phyloP scores from a whole-genome alignment of 2,329 filamentous ascomycete genomes.

The Botryotinia calthae region DNA sequence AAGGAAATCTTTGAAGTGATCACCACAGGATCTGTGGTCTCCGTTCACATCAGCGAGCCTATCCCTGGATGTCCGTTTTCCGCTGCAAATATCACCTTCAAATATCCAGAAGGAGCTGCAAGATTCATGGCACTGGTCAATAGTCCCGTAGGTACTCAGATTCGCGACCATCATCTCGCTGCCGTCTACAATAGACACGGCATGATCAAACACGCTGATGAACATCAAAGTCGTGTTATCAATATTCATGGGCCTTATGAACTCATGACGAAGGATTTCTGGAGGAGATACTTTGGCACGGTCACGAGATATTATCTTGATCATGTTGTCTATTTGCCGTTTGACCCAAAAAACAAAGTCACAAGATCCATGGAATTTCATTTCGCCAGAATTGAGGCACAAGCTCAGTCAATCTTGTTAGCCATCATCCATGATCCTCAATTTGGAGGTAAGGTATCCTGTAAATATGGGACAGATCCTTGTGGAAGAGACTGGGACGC shows the following conservation, averaged over 20 bases:
- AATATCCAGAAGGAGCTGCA: neutral
- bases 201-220: neutral
- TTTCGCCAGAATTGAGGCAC: constrained; percentile 24
- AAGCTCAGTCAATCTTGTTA: constrained; percentile 14
- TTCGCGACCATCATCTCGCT: neutral
- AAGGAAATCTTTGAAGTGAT: neutral
- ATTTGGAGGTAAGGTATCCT: neutral
- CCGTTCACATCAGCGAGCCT: neutral
- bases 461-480: constrained; percentile 13
- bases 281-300: neutral
- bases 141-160: neutral
- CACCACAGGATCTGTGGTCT: neutral
- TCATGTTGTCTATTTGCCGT: neutral
- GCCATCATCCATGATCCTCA: constrained; percentile 1
- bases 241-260: neutral
- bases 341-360: neutral
- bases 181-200: neutral
- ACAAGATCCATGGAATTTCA: constrained; percentile 17
- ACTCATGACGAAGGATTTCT: neutral
- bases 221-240: neutral
- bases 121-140: neutral
- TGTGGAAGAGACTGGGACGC: neutral
- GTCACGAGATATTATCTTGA: neutral
- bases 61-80: neutral
- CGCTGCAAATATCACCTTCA: neutral